Conservation (phyloP, 2,329 filamentous ascomycete genomes). For the Podosphaera aphanis region DNA sequence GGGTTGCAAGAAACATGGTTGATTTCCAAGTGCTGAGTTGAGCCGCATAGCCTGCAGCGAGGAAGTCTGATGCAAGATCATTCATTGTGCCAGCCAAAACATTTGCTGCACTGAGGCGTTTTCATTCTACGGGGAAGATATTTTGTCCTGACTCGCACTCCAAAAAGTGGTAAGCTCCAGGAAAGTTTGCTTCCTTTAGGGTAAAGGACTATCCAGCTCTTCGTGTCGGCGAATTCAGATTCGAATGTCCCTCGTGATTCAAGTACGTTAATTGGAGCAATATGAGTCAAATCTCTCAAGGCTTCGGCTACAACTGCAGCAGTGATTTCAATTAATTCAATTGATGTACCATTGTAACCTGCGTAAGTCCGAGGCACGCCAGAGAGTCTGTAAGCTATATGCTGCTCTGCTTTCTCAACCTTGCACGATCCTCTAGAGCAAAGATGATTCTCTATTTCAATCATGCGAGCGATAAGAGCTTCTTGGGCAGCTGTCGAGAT, state of each 20-base stretch:
- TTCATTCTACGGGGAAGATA: too few species aligned
- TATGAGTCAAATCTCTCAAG: background rate
- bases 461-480: background rate
- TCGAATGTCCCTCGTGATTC: background rate
- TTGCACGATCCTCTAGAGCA: background rate
- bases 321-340: background rate
- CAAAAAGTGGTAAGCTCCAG: too few species aligned
- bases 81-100: too few species aligned
- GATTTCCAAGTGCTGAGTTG: too few species aligned
- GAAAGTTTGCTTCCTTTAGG: too few species aligned
- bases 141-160: too few species aligned
- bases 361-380: conserved; percentile 1
- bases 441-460: background rate
- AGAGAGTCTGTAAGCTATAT: background rate
- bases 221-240: background rate
- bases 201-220: background rate
- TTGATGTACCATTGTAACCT: background rate
- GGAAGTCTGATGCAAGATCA: too few species aligned
- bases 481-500: background rate
- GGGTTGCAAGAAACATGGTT: too few species aligned
- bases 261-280: background rate
- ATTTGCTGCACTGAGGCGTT: too few species aligned
- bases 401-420: background rate
- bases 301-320: background rate
- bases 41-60: too few species aligned